Percentiles rank a stretch among this genome's conserved stretches.
phyloP scores from a whole-genome alignment of 129 eudicot genomes.

The Helichrysum umbraculigerum region DNA sequence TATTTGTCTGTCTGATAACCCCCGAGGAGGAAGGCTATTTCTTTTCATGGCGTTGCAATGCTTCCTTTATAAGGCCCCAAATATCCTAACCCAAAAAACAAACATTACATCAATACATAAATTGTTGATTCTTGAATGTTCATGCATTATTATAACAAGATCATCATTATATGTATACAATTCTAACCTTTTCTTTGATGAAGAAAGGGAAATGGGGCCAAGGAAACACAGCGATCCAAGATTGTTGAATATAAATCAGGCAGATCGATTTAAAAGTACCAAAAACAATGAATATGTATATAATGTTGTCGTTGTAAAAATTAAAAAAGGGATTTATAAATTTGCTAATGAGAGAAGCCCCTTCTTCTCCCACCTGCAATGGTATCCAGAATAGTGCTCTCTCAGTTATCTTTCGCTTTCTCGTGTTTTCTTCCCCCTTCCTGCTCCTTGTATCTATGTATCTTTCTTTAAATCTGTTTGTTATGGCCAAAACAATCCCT shows the following conservation, averaged over 20 bases:
- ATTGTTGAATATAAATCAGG: constrained; percentile 20
- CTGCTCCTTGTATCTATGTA: neutral
- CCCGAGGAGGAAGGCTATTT: constrained; percentile 29
- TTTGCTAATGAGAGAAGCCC: constrained; percentile 40
- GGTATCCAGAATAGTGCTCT: constrained; percentile 29
- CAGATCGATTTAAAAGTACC: constrained; percentile 14
- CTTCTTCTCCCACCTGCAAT: constrained; percentile 38
- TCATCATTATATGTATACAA: neutral
- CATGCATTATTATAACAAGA: neutral
- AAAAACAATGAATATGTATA: neutral
- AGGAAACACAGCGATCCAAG: constrained; percentile 36
- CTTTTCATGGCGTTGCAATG: constrained; percentile 46
- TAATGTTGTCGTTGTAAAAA: neutral
- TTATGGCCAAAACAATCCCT: neutral
- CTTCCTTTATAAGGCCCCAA: constrained; percentile 40
- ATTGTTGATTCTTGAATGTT: neutral
- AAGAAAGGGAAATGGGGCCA: constrained; percentile 41
- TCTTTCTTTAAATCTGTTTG: neutral
- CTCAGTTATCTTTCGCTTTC: constrained; percentile 22
- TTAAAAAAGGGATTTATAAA: constrained; percentile 26
- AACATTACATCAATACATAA: neutral
- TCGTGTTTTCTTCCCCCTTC: constrained; percentile 13
- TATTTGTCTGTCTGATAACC: constrained; percentile 36
- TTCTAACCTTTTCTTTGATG: constrained; percentile 24
- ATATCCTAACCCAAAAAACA: constrained; percentile 24